phyloP scores from a whole-genome alignment of 768 basidiomycete species.

The Naganishia onofrii region DNA sequence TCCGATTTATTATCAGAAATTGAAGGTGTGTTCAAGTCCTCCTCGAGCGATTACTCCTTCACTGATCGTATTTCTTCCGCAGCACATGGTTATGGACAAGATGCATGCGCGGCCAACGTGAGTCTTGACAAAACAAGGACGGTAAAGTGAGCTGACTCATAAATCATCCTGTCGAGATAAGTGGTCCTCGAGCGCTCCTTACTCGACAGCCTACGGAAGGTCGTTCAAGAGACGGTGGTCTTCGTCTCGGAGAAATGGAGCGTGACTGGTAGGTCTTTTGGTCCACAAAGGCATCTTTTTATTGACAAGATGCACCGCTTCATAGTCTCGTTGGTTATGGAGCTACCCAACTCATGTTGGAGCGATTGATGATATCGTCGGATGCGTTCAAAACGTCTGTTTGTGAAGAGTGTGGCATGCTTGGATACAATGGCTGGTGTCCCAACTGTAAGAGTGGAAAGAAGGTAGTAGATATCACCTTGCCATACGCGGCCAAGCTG shows the following conservation, averaged over 20 bases:
- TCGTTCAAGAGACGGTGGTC: conserved; percentile 91
- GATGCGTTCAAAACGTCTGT: conserved; percentile 97
- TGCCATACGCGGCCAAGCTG: conserved; percentile 89
- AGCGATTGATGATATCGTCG: conserved; percentile 97
- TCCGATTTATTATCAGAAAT: conserved; percentile 97
- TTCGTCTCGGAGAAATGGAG: conserved; percentile 98
- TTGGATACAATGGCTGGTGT: conserved; percentile 80
- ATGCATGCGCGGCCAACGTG: conserved; percentile 98
- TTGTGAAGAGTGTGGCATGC: conserved; percentile 86
- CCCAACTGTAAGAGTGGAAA: conserved; percentile 98
- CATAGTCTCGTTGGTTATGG: conserved; percentile 79
- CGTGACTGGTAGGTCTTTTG: conserved; percentile 70
- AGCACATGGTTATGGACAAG: conserved; percentile 99
- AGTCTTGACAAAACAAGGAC: conserved; percentile 37
- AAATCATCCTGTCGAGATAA: conserved; percentile 44
- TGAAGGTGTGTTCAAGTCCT: conserved; percentile 65
- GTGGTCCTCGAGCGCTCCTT: conserved; percentile 90
- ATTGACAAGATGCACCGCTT: not conserved
- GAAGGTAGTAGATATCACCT: conserved; percentile 88
- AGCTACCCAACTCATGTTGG: conserved; percentile 92
- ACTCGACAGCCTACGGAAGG: conserved; percentile 98
- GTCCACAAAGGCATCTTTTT: not conserved
- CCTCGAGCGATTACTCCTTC: conserved; percentile 6
- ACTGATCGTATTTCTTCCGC: conserved; percentile 50
- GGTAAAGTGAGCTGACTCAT: not conserved